Conservation (phyloP, 2,329 filamentous ascomycete species). For the Aureobasidium sp. region DNA sequence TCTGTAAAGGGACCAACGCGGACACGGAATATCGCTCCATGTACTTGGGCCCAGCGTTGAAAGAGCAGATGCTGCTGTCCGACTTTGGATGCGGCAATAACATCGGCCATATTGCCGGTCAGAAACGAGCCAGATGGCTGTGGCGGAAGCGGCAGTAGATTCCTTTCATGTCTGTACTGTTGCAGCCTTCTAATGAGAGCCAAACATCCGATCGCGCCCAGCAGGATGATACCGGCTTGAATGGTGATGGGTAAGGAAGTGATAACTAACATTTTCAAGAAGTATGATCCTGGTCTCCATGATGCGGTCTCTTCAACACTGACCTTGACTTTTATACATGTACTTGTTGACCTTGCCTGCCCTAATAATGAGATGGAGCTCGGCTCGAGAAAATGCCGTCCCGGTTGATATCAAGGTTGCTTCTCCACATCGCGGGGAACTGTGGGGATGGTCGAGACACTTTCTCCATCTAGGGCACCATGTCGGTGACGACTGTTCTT, state of each 20-base stretch:
- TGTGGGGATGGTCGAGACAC: background rate
- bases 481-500: background rate
- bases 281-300: background rate
- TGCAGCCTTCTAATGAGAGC: background rate
- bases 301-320: background rate
- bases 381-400: background rate
- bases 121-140: background rate
- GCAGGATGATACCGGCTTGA: background rate
- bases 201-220: background rate
- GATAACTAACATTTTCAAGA: background rate
- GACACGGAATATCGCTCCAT: conserved; percentile 13
- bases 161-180: background rate
- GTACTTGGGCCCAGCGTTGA: conserved; percentile 2
- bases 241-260: background rate
- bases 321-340: background rate
- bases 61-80: conserved; percentile 5
- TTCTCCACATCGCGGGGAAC: background rate
- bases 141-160: background rate
- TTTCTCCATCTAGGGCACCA: background rate
- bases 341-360: too few species aligned
- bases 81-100: background rate
- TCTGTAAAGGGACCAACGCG: conserved; percentile 7
- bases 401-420: background rate
- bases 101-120: background rate
- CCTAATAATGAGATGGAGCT: background rate